Evolutionary conservation across 306 rosid species (phyloP), one percentile per base, ranked within the genome.

Genomic region (Ormosia semicastrata): DNA sequence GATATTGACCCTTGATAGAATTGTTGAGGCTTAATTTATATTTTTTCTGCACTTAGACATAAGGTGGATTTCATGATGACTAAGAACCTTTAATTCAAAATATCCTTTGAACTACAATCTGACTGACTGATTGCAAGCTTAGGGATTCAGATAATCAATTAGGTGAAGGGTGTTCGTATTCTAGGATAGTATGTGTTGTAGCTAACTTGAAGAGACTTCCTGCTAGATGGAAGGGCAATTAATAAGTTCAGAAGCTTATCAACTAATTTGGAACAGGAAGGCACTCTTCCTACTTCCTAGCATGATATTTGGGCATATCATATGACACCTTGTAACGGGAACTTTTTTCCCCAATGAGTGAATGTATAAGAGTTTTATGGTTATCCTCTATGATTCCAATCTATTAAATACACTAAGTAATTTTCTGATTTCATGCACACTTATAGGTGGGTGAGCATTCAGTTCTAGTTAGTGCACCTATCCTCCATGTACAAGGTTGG

Each of bases 201-300:
- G 10, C 78, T 11, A 41, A 75, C 70, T 41, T 14, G 18, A 33
- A 39, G 65, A 50, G 73, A 50, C 15, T 7, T 66, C 43, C 41
- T 77, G n/a, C 14, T 77, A 36, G 54, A 77, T 65, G 52, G 73
- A 77, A 24, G 43, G 52, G 40, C 64, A 52, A 52, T 56, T 50
- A 50, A 14, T 50, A 9, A 17, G 65, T 17, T 49, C 37, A 34
- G 64, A 63, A 64, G 37, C n/a, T 7, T 33, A 49, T 12, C 37
- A 34, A 30, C 66, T 70, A 47, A 53, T 65, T 57, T 82, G 58
- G 76, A 57, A 57, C 11, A 59, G 60, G 86, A 76, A 64, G 44
- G 47, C 43, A 14, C n/a, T 36, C 14, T 39, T 24, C n/a, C 43
- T 52, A 36, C 29, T 39, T 40, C 32, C 43, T 52, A 36, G 43